A percentile compares a stretch with the other conserved stretches of the same genome.
phyloP scores from a whole-genome alignment of 2,329 filamentous ascomycete species.

The Didymella glomerata region DNA sequence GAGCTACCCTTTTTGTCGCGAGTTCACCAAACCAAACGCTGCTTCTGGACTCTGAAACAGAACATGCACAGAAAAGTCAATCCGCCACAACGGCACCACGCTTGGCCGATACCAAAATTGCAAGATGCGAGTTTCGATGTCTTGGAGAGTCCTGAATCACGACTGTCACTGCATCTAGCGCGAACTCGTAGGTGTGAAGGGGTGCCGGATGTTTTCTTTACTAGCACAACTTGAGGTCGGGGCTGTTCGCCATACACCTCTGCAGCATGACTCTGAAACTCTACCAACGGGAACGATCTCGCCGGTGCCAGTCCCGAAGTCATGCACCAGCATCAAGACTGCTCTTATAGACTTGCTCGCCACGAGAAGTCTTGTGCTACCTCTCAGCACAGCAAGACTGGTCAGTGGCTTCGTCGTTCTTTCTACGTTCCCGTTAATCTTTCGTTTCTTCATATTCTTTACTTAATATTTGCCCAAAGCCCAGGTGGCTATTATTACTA shows the following conservation, averaged over 20 bases:
- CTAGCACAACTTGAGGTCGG: slow-evolving; percentile 28
- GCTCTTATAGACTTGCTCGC: slow-evolving; percentile 37
- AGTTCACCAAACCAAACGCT: slow-evolving; percentile 38
- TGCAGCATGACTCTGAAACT: slow-evolving; percentile 34
- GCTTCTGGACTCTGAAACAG: slow-evolving; percentile 41
- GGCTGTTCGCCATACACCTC: slow-evolving; percentile 25
- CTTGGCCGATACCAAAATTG: slow-evolving; percentile 37
- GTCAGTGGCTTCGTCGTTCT: slow-evolving; percentile 43
- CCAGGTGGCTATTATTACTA: slow-evolving; percentile 42
- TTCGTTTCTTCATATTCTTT: slow-evolving; percentile 31
- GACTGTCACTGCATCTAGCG: slow-evolving; percentile 20
- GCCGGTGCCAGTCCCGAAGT: slow-evolving; percentile 28
- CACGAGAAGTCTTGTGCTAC: slow-evolving; percentile 22
- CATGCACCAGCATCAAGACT: slow-evolving; percentile 21
- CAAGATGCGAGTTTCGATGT: slow-evolving; percentile 25
- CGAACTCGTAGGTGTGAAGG: slow-evolving; percentile 23
- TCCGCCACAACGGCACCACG: slow-evolving; percentile 30
- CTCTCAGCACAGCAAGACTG: slow-evolving; percentile 44
- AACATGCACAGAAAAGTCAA: slow-evolving; percentile 32
- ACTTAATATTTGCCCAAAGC: slow-evolving; percentile 38
- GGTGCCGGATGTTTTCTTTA: slow-evolving; percentile 24
- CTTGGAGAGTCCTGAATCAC: slow-evolving; percentile 22
- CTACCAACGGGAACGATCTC: slow-evolving; percentile 25
- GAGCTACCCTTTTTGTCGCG: slow-evolving; percentile 34
- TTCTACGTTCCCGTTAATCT: slow-evolving; percentile 34